Conservation (phyloP, 495 filamentous ascomycete species). For the Glonium stellatum region DNA sequence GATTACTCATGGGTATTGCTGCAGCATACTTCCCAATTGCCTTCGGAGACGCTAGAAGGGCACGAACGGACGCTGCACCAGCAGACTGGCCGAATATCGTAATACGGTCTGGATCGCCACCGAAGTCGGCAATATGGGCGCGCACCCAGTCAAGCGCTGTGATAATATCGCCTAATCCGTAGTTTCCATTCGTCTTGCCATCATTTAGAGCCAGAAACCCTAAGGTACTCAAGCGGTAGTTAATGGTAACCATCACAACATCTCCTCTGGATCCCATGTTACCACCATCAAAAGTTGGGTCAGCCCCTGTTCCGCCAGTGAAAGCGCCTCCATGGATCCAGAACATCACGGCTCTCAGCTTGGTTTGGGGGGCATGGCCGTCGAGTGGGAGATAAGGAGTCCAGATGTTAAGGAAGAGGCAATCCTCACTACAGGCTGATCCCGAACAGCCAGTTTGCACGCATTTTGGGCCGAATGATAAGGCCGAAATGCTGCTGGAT, state of each 20-base stretch:
- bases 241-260: constrained; percentile 45
- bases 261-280: constrained; percentile 45
- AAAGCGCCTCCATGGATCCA: constrained; percentile 36
- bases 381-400: constrained; percentile 44
- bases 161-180: constrained; percentile 45
- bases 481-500: constrained; percentile 28
- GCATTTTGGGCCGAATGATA: constrained; percentile 39
- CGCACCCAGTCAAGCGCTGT: constrained; percentile 31
- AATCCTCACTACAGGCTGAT: constrained; percentile 38
- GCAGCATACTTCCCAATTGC: constrained; percentile 42
- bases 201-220: constrained; percentile 37
- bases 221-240: constrained; percentile 41
- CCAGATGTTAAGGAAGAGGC: constrained; percentile 51
- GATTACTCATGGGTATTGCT: constrained; percentile 46
- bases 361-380: constrained; percentile 5
- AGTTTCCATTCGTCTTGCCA: constrained; percentile 46
- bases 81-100: constrained; percentile 49
- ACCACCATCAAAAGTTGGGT: constrained; percentile 40
- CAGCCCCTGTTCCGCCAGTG: constrained; percentile 24
- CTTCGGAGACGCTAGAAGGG: constrained; percentile 45
- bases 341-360: constrained; percentile 45
- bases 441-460: constrained; percentile 36
- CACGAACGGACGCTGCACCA: constrained; percentile 47
- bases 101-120: constrained; percentile 28
- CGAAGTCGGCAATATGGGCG: constrained; percentile 28